These are phyloP conservation scores for Lagenidium giganteum DNA, from an alignment of 352 stramenopile genomes.

Conservation along the genomic window DNA sequence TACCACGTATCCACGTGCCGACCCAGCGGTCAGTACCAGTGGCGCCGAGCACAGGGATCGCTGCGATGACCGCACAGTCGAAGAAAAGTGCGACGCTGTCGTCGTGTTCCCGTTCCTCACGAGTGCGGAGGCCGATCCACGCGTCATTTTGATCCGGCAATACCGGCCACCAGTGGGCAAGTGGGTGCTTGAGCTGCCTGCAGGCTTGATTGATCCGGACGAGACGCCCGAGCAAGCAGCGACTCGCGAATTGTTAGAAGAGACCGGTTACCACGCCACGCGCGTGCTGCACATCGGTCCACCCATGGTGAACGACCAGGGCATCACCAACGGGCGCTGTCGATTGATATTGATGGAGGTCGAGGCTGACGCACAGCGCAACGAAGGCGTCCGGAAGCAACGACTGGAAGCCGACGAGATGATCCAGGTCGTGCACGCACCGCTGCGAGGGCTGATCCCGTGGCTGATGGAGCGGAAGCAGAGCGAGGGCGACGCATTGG, in stretches of 20 bases:
- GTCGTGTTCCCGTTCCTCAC: slow-evolving; percentile 74
- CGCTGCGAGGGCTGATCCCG: slow-evolving; percentile 53
- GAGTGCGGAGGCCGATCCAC: slow-evolving; percentile 15
- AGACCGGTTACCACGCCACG: slow-evolving; percentile 83
- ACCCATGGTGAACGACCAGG: slow-evolving; percentile 79
- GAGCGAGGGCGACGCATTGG: slow-evolving; percentile 37
- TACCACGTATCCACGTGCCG: slow-evolving; percentile 36
- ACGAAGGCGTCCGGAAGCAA: slow-evolving; percentile 18
- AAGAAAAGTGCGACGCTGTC: slow-evolving; percentile 54
- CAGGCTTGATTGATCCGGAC: slow-evolving; percentile 86
- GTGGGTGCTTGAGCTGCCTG: slow-evolving; percentile 89
- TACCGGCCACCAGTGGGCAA: slow-evolving; percentile 84
- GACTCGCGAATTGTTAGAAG: slow-evolving; percentile 81
- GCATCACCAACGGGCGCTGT: slow-evolving; percentile 70
- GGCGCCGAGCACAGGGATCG: no score
- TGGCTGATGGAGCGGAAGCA: slow-evolving; percentile 42
- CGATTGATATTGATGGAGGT: slow-evolving; percentile 62
- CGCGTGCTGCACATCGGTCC: slow-evolving; percentile 64
- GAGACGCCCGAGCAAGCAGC: slow-evolving; percentile 75
- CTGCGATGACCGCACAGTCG: not conserved
- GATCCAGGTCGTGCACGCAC: slow-evolving; percentile 57
- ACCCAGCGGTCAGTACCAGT: no score
- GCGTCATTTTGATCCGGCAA: slow-evolving; percentile 85
- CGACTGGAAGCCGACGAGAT: slow-evolving; percentile 67
- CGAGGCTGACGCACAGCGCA: slow-evolving; percentile 27